Conservation (phyloP, 1,284 basidiomycete species). For the Cronartium quercuum region DNA sequence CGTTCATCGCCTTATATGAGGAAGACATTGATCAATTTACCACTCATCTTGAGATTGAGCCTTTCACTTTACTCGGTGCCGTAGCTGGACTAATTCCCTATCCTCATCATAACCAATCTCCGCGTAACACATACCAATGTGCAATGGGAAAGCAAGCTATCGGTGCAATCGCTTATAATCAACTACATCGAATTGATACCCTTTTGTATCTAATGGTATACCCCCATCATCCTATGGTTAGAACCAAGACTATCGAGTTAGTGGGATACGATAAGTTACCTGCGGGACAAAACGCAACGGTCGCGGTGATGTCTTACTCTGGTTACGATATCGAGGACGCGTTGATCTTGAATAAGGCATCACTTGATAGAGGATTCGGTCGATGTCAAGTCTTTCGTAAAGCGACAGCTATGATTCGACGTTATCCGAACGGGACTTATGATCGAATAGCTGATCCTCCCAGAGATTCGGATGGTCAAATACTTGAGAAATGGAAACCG, state of each 20-base stretch:
- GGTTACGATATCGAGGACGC: conserved; percentile 99
- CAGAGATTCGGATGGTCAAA: conserved; percentile 66
- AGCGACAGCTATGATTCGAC: conserved; percentile 84
- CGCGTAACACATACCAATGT: conserved; percentile 98
- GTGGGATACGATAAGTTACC: conserved; percentile 94
- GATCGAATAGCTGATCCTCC: conserved; percentile 93
- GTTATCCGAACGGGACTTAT: conserved; percentile 92
- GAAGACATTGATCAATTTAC: conserved; percentile 70
- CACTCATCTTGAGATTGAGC: conserved; percentile 97
- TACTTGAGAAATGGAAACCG: conserved; percentile 74
- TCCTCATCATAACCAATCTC: conserved; percentile 98
- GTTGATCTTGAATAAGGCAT: conserved; percentile 91
- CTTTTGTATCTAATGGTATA: conserved; percentile 98
- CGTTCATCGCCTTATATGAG: conserved; percentile 93
- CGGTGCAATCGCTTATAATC: conserved; percentile 98
- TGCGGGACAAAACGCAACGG: conserved; percentile 95
- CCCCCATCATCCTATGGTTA: conserved; percentile 98
- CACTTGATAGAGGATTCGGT: conserved; percentile 93
- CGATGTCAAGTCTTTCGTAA: conserved; percentile 96
- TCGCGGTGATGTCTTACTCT: conserved; percentile 98
- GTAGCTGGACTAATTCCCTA: conserved; percentile 98
- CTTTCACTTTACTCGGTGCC: conserved; percentile 93
- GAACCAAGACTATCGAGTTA: conserved; percentile 95
- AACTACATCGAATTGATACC: conserved; percentile 95
- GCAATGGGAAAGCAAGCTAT: conserved; percentile 99